phyloP scores from a whole-genome alignment of 805 yeast species.

The Kazachstania bromeliacearum region DNA sequence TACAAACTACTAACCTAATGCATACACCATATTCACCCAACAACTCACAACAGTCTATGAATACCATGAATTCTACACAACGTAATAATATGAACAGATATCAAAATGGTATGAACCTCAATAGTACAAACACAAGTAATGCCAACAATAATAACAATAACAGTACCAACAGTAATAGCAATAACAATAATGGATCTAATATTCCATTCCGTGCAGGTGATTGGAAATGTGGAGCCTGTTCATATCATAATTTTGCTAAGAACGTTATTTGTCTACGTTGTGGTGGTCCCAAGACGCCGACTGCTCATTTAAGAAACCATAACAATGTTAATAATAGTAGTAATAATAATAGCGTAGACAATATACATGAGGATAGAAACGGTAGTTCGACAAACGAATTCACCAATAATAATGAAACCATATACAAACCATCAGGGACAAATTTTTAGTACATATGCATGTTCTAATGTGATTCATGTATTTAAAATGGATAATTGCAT shows the following conservation, averaged over 20 bases:
- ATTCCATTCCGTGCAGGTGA: constrained; percentile 97
- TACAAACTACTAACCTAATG: too few species aligned
- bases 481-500: too few species aligned
- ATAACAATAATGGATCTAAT: constrained; percentile 23
- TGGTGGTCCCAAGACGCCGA: constrained; percentile 50
- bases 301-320: constrained; percentile 2
- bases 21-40: not conserved
- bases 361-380: too few species aligned
- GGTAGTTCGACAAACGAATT: too few species aligned
- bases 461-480: too few species aligned
- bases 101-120: constrained; percentile 10
- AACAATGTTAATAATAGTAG: constrained; percentile 4
- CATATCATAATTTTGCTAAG: constrained; percentile 88
- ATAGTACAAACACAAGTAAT: constrained; percentile 9
- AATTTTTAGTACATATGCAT: too few species aligned
- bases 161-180: constrained; percentile 7
- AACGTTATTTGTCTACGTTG: constrained; percentile 81
- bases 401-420: too few species aligned
- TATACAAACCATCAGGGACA: too few species aligned
- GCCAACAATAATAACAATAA: constrained; percentile 17
- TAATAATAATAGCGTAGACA: constrained; percentile 4
- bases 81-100: constrained; percentile 5
- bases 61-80: not conserved
- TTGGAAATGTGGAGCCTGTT: constrained; percentile 82
- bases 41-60: too few species aligned